These are phyloP conservation scores for Croton laevigatus DNA, from an alignment of 441 rosid genomes.

Conservation along the genomic window DNA sequence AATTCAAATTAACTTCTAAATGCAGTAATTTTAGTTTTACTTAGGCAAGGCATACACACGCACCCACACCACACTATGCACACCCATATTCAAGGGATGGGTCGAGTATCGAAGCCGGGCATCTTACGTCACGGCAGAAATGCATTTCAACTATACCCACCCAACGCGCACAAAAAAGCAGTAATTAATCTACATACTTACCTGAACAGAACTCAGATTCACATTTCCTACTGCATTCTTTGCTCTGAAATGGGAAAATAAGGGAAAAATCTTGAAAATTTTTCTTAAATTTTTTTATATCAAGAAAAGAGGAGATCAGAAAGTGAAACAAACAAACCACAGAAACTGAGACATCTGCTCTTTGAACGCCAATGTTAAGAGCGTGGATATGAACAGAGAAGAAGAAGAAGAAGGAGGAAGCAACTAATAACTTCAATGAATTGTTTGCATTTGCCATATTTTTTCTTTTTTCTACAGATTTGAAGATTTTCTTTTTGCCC, in stretches of 20 bases:
- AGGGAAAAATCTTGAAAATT: background rate
- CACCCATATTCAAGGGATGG: no score
- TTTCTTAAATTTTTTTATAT: background rate
- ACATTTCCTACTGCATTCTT: slow-evolving; percentile 81
- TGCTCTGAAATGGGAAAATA: slow-evolving; percentile 35
- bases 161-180: background rate
- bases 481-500: slow-evolving; percentile 26
- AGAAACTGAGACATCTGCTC: slow-evolving; percentile 40
- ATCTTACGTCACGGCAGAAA: no score
- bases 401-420: slow-evolving; percentile 17
- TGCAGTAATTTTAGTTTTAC: no score
- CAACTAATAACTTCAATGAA: slow-evolving; percentile 21
- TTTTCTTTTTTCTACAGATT: slow-evolving; percentile 15
- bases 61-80: no score
- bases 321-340: slow-evolving; percentile 39
- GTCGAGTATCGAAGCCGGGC: no score
- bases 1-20: no score
- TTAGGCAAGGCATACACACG: no score
- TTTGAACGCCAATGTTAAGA: slow-evolving; percentile 69
- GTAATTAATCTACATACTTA: slow-evolving; percentile 5
- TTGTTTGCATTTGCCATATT: background rate
- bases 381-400: slow-evolving; percentile 32
- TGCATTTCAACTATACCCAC: no score
- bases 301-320: no score
- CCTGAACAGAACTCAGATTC: slow-evolving; percentile 86